A percentile compares a stretch with the other conserved stretches of the same genome.
Conservation (phyloP, 139 green algal genomes). For the Diplosphaera chodatii region DNA sequence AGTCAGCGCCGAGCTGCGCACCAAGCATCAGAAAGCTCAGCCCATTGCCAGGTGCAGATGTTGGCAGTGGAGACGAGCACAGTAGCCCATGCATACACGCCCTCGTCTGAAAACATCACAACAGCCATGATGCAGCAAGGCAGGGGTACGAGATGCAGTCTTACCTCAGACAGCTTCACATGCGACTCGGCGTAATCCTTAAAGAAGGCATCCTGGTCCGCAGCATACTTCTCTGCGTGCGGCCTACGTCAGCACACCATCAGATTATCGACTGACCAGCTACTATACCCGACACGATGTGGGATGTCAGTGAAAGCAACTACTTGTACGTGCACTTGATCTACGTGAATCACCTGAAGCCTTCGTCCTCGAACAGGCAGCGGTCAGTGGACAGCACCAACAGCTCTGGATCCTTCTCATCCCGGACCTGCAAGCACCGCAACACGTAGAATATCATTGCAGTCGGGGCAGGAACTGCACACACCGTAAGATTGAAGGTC, state of each 20-base stretch:
- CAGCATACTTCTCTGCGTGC: constrained; percentile 83
- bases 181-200: constrained; percentile 68
- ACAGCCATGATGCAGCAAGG: background rate
- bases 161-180: constrained; percentile 81
- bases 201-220: constrained; percentile 77
- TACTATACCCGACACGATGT: too few relatives aligned
- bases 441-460: too few relatives aligned
- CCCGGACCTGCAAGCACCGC: constrained; percentile 49
- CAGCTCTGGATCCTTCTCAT: constrained; percentile 69
- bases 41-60: too few relatives aligned
- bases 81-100: too few relatives aligned
- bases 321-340: background rate
- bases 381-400: constrained; percentile 85
- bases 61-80: too few relatives aligned
- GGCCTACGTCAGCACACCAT: constrained; percentile 40
- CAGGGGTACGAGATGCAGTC: constrained; percentile 18
- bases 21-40: too few relatives aligned
- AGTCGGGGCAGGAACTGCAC: too few relatives aligned
- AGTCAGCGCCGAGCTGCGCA: background rate
- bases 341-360: constrained; percentile 61
- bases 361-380: constrained; percentile 75
- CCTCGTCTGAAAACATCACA: too few relatives aligned
- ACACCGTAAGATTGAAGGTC: too few relatives aligned
- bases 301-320: too few relatives aligned
- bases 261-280: too few relatives aligned